These are phyloP conservation scores for Samsoniella hepiali DNA, from an alignment of 2,329 filamentous ascomycete species.

Conservation along the genomic window DNA sequence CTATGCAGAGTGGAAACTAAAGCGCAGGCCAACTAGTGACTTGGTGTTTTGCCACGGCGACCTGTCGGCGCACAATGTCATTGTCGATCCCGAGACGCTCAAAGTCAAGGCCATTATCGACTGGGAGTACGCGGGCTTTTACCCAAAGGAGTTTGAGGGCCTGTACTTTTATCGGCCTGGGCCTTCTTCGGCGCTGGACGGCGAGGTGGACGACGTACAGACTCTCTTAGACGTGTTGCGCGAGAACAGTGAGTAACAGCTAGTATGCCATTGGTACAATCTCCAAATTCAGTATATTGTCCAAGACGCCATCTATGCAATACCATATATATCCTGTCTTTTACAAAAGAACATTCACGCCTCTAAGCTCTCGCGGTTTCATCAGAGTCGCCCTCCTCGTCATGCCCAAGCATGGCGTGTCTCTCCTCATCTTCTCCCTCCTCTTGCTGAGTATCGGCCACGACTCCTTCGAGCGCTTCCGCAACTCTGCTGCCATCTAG, in stretches of 20 bases:
- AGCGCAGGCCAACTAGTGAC: slow-evolving; percentile 18
- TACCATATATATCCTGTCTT: background rate
- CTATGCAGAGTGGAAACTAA: slow-evolving; percentile 19
- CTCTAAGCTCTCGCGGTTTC: slow-evolving; percentile 6
- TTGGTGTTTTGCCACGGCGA: slow-evolving; percentile 25
- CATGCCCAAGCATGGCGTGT: slow-evolving; percentile 28
- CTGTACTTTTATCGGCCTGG: slow-evolving; percentile 25
- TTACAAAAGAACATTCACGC: background rate
- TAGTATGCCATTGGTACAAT: background rate
- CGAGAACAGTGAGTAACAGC: slow-evolving; percentile 11
- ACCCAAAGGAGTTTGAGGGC: slow-evolving; percentile 28
- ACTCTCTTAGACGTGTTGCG: slow-evolving; percentile 14
- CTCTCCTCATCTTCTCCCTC: slow-evolving; percentile 24
- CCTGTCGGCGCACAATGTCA: slow-evolving; percentile 19
- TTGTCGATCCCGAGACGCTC: slow-evolving; percentile 25
- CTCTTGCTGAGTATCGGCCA: slow-evolving; percentile 27
- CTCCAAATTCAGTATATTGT: background rate
- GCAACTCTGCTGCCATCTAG: slow-evolving; percentile 64
- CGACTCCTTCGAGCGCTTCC: slow-evolving; percentile 54
- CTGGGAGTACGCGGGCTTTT: slow-evolving; percentile 39
- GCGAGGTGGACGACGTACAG: slow-evolving; percentile 20
- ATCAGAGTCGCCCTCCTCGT: slow-evolving; percentile 24
- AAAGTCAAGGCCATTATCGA: slow-evolving; percentile 35
- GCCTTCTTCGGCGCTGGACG: slow-evolving; percentile 27
- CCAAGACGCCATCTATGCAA: background rate